Evolutionary conservation across 495 filamentous ascomycete genomes (phyloP), one percentile per base, ranked within the genome.

Genomic region (Glutinoglossum americanum): DNA sequence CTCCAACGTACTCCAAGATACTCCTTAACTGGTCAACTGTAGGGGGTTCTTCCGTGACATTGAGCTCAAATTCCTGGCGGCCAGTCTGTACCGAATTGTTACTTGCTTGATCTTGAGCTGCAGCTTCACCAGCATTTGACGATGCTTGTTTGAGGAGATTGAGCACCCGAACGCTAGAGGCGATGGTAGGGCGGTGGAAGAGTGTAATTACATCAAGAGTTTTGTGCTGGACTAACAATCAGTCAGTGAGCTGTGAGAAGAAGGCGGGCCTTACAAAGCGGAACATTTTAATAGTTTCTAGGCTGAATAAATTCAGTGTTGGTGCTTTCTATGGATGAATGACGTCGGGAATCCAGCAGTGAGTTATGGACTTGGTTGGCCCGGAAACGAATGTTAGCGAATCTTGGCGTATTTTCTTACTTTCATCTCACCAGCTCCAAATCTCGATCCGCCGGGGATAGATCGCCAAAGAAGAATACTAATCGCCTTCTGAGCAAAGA

Each of bases 121-220:
- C 77, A 4, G 71, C 67, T 53, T 75, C 67, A 0, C 73, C 61
- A 10, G 84, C 82, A 13, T 72, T 72, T n/a, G 79, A 76, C 3
- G 82, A 81, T 11, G 78, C 72, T 68, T 85, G 78, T 65, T 90
- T 89, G 26, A 97, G 79, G 54, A 89, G 67, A 27, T 79, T 80
- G 25, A 83, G 76, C 32, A 79, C 78, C 47, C 80, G 78, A 15
- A 74, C 73, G 1, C 87, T 94, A 61, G 79, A 68, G 2, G 80
- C 72, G 19, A 75, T 70, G 44, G 70, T 71, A 26, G 90, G 78
- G 62, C 82, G 80, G 77, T 96, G 90, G 78, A 97, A 98, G 73
- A 98, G 83, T 58, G 89, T 95, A 64, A 98, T 82, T 60, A 94
- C 80, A 74, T 97, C 87, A 70, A 87, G 76, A 61, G 83, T 75